Base-by-base conservation (phyloP, 1,284 basidiomycete genomes). In the Apiotrichum veenhuisii region DNA sequence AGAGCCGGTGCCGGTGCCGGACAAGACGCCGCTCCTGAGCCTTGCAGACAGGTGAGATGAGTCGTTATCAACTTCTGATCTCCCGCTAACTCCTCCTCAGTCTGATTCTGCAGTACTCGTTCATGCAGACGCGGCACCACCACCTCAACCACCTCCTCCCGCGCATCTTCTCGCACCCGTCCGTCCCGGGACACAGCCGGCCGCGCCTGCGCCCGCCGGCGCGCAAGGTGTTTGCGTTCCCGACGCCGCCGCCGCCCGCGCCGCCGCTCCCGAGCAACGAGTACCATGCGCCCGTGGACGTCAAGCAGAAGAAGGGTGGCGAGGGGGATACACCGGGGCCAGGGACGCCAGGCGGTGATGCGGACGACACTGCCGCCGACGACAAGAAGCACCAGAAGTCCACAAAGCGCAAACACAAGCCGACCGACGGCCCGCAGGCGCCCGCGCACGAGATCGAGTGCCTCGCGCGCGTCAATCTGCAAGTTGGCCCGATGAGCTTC, bases 401-500 rank as follows among this genome's bases (percentile, higher is more conserved):
- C n/a, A n/a, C n/a, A n/a, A 56, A 53, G 40, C 57, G 36, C 25
- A 62, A 53, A 34, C n/a, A 20, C 42, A 64, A 57, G 40, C 27
- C 44, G 20, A 33, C 46, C 25, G 50, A 59, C 27, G 65, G 69
- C 8, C 50, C 52, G 17, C 62, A 64, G 40, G 60, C 69, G 1
- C 74, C 74, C 2, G 68, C 74, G 1, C 74, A 75, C 49, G 72
- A 75, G 58, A 72, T 71, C 22, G 71, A 74, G 52, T 74, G 74
- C 60, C 69, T 75, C 38, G 65, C 68, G 0, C 57, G 74, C 12
- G 67, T 69, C 3, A 73, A 66, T 3, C 52, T 75, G 11, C 57
- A 68, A 12, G 60, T 75, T 15, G 74, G 74, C 26, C 69, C 72
- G 1, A 65, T 75, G 30, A 66, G 65, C 14, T 75, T 66, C 50